Percentiles rank a stretch among this genome's conserved stretches.
These are phyloP conservation scores for Penicillium vulpinum DNA, from an alignment of 2,329 filamentous ascomycete species.

Conservation along the genomic window DNA sequence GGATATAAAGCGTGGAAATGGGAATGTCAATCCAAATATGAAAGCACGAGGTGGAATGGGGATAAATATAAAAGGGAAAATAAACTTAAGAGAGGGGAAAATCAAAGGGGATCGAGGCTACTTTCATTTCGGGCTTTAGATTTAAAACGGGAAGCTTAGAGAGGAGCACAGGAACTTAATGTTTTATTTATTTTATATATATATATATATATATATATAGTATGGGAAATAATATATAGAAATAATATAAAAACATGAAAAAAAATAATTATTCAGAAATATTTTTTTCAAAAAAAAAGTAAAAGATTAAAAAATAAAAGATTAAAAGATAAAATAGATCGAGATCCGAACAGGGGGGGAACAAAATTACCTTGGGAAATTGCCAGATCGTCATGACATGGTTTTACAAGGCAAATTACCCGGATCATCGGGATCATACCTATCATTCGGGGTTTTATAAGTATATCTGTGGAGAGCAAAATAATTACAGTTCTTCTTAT, in stretches of 20 bases:
- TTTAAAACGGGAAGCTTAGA: constrained; percentile 21
- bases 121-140: constrained; percentile 24
- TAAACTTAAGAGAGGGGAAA: constrained; percentile 9
- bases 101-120: constrained; percentile 26
- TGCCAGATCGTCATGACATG: constrained; percentile 18
- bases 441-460: constrained; percentile 13
- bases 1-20: constrained; percentile 34
- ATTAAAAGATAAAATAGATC: constrained; percentile 9
- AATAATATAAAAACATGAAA: not conserved
- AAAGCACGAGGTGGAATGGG: constrained; percentile 17
- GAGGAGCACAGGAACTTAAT: constrained; percentile 11
- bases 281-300: constrained; percentile 3
- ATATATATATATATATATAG: not conserved
- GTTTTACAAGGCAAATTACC: constrained; percentile 25
- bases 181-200: not conserved
- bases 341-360: constrained; percentile 9
- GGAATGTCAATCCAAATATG: constrained; percentile 29
- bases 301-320: constrained; percentile 1
- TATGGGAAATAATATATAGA: no score
- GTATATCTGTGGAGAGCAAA: not conserved
- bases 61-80: constrained; percentile 19
- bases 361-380: constrained; percentile 12
- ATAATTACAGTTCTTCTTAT: not conserved
- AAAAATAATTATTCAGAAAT: not conserved
- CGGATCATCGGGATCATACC: constrained; percentile 24